Base-by-base conservation (phyloP, 306 rosid genomes). In the Cicer judaicum region DNA sequence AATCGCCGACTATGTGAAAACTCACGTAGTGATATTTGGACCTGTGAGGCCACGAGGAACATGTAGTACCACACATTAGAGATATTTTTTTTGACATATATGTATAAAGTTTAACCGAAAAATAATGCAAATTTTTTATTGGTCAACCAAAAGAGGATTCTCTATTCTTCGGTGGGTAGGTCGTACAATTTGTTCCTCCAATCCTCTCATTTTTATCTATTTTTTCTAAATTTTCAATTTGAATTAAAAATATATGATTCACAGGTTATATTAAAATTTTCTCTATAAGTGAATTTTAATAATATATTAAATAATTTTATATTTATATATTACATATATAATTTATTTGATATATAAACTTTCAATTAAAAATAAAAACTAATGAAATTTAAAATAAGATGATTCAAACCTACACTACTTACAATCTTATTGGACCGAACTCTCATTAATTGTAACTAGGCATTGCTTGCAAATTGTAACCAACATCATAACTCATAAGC, bases 1-100 rank as follows among this genome's bases (percentile, higher is more conserved):
- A n/a, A 40, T 64, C 11, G 36, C 40, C 72, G 12, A 12, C 53
- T 10, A 54, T 72, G 76, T 73, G 82, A 62, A 74, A 10, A 60
- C 43, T 7, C 44, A 10, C 48, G 59, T 9, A 21, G 74, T 69
- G 29, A 7, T 75, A 64, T 42, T 62, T 75, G 72, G 81, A 78
- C 74, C 74, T 78, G 0, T 15, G 6, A 7, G 48, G 76, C 55
- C 75, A 79, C 75, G 57, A 9, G 74, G 78, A 69, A 54, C 19
- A 74, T 46, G 43, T 78, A 11, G 65, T 41, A 18, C 77, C 83
- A 82, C 83, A 52, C 24, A 16, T 29, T 13, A 6, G 5, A 55
- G 49, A 78, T 70, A 29, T 64, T 65, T 42, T 7, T 29, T 42
- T 52, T 14, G 4, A 7, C 8, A 11, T 16, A 6, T 2, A 13